Conservation (phyloP, 1,284 basidiomycete genomes). For the Puccinia horiana region DNA sequence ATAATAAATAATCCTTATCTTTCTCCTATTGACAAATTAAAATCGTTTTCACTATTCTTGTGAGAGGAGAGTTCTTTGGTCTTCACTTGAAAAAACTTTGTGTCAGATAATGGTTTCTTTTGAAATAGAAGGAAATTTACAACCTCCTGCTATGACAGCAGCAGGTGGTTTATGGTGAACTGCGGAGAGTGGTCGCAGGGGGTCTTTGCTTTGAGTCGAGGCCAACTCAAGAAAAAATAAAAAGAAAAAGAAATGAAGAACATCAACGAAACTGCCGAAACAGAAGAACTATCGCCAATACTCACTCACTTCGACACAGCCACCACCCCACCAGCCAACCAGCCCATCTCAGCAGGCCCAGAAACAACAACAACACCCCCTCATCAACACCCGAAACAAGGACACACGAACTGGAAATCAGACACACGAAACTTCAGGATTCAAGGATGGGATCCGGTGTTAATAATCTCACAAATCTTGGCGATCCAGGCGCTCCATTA, state of each 20-base stretch:
- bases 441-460: conserved; percentile 71
- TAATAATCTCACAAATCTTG: conserved; percentile 80
- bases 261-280: neutral
- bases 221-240: neutral
- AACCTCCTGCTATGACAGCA: too few species aligned
- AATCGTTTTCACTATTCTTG: too few species aligned
- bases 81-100: too few species aligned
- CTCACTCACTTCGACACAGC: neutral
- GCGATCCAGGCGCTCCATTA: conserved; percentile 90
- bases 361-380: neutral
- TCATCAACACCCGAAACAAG: neutral
- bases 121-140: too few species aligned
- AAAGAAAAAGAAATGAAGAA: neutral
- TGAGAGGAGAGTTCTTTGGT: too few species aligned
- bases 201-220: too few species aligned
- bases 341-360: neutral
- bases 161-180: too few species aligned
- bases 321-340: neutral
- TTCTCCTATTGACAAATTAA: too few species aligned
- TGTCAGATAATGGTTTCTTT: too few species aligned
- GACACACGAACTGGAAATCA: conserved; percentile 16
- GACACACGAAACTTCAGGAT: conserved; percentile 49
- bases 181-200: too few species aligned
- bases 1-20: too few species aligned
- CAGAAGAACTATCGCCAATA: conserved; percentile 7